Evolutionary conservation across 2,329 filamentous ascomycete genomes (phyloP), one percentile per base, ranked within the genome.

Genomic region (Alternaria dauci): DNA sequence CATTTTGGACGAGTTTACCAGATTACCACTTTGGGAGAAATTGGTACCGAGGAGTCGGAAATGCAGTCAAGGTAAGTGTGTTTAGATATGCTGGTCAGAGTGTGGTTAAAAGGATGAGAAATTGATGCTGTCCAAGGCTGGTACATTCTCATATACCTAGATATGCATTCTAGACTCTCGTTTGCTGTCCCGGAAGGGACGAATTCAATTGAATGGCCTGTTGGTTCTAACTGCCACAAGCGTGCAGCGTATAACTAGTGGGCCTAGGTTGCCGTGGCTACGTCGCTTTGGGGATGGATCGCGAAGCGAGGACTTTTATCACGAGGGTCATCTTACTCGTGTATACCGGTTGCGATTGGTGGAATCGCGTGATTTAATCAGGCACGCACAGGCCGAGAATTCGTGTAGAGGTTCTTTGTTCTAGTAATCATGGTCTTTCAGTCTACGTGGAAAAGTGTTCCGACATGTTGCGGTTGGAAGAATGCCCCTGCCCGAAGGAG

Each of bases 251-350:
- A 25, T 32, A 50, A 8, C 46, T 50, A 50, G 46, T 20, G 26
- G 30, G 46, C 46, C 46, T 50, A 50, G 7, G 36, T 18, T 26
- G 23, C 32, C 46, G 34, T 50, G 20, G 1, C 46, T 50, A 36
- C 18, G 8, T 50, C 46, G 46, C 46, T 50, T 50, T 34, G 32
- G 46, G 46, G 30, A 50, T 50, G 30, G 46, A 50, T 50, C 20
- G 46, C 46, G 46, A 50, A 25, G 20, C 32, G 20, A 38, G 20
- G 7, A 34, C 32, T 50, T 36, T 38, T 50, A 50, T 36, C 46
- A 50, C 34, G 46, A 50, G 20, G 14, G 32, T 5, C 18, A 42
- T 16, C 25, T 25, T 20, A 25, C 39, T 6, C 20, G 25, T 20
- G 20, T 25, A 14, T 20, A 42, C 4, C 39, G 3, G 39, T 16